Conservation (phyloP, 192 early-diverging fungal species). For the Rhizophlyctis rosea region DNA sequence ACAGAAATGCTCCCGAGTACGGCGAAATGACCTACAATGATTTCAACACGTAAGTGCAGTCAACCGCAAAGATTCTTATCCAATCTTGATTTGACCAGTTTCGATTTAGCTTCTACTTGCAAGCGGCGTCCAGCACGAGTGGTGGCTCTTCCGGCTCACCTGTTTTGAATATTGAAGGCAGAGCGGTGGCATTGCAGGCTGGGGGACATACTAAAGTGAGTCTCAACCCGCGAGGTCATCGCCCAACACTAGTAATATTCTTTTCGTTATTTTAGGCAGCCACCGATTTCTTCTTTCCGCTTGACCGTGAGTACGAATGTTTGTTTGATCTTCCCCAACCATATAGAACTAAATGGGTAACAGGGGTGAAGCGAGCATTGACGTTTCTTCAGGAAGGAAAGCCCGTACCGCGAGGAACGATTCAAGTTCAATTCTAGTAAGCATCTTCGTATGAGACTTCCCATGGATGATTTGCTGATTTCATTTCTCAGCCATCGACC, state of each 20-base stretch:
- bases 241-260: neutral
- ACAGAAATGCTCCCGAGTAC: constrained; percentile 80
- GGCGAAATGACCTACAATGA: constrained; percentile 58
- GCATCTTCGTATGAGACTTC: neutral
- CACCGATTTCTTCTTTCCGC: constrained; percentile 82
- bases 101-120: constrained; percentile 55
- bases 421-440: constrained; percentile 69
- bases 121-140: constrained; percentile 73
- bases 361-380: constrained; percentile 34
- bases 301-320: constrained; percentile 55
- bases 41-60: constrained; percentile 35
- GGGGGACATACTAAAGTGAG: constrained; percentile 58
- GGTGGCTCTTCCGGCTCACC: constrained; percentile 77
- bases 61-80: neutral
- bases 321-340: no score
- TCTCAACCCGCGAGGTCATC: neutral
- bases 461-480: constrained; percentile 6
- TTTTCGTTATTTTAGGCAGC: constrained; percentile 46
- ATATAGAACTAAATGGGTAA: no score
- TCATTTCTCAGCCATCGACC: constrained; percentile 51
- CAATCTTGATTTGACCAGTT: neutral
- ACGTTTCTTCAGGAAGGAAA: constrained; percentile 28
- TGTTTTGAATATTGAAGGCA: constrained; percentile 77
- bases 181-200: constrained; percentile 78
- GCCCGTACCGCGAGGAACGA: constrained; percentile 58